Evolutionary conservation across 257 asterid genomes (phyloP).

Genomic region (Fraxinus excelsior): DNA sequence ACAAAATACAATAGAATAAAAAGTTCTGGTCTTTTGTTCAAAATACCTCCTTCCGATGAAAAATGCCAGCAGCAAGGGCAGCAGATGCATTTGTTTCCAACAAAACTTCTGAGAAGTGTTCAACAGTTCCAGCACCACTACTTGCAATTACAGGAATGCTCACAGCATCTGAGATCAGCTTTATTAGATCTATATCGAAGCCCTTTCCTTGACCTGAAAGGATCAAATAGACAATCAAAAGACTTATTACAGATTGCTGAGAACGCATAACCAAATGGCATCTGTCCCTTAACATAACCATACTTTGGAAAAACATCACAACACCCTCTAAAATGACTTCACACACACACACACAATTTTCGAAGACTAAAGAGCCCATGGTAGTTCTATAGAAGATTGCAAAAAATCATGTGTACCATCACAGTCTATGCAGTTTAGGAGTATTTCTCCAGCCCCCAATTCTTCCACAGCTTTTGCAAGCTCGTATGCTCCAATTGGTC

Average conservation of each 20-base stretch:
- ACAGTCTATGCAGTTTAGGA: conserved; percentile 91
- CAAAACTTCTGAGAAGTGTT: conserved; percentile 90
- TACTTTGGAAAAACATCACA: neutral
- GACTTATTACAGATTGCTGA: conserved; percentile 8
- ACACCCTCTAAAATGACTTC: neutral
- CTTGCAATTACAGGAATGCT: conserved; percentile 94
- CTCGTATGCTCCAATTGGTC: conserved; percentile 95
- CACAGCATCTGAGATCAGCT: conserved; percentile 87
- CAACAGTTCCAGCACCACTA: conserved; percentile 87
- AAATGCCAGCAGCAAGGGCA: conserved; percentile 99
- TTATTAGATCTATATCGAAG: conserved; percentile 78
- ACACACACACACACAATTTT: neutral
- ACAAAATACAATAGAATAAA: neutral
- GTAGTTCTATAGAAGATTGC: no score
- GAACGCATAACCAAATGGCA: neutral
- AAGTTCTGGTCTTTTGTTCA: neutral
- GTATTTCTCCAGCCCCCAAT: conserved; percentile 97
- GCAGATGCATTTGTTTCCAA: conserved; percentile 91
- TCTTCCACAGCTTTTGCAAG: conserved; percentile 97
- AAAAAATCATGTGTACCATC: conserved; percentile 61
- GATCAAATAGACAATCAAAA: conserved; percentile 13
- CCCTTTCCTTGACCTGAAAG: conserved; percentile 94
- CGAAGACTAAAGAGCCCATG: conserved; percentile 6
- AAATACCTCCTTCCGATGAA: conserved; percentile 89
- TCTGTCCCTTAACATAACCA: neutral